Conservation (phyloP, 2,329 filamentous ascomycete genomes). For the Calonectria honghensis region DNA sequence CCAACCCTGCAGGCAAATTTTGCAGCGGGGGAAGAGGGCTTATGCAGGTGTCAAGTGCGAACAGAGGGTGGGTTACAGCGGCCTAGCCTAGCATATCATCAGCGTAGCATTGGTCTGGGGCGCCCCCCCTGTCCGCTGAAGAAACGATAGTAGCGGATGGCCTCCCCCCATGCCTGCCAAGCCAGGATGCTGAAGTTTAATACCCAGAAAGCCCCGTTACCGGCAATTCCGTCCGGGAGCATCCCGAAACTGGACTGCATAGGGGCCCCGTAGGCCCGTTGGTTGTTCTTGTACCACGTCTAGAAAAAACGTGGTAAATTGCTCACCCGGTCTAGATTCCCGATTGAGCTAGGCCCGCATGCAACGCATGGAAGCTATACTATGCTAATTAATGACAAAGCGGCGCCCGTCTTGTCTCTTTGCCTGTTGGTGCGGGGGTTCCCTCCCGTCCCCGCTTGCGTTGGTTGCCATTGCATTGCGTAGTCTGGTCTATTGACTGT, state of each 20-base stretch:
- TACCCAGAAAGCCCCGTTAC: background rate
- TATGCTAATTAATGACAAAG: background rate
- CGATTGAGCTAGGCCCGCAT: background rate
- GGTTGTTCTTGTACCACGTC: background rate
- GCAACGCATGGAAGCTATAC: background rate
- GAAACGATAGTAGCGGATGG: background rate
- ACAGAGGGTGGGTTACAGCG: background rate
- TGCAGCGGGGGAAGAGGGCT: background rate
- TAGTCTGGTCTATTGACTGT: background rate
- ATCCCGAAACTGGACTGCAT: background rate
- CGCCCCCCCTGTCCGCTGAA: background rate
- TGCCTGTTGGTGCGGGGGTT: background rate
- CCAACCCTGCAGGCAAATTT: background rate
- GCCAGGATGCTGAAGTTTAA: background rate
- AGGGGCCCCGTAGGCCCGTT: slow-evolving; percentile 4
- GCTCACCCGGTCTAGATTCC: background rate
- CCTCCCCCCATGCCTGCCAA: background rate
- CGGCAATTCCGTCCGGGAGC: background rate
- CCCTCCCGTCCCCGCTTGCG: background rate
- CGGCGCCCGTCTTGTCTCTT: background rate
- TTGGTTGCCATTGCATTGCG: background rate
- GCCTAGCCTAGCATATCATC: background rate
- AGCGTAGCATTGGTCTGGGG: background rate
- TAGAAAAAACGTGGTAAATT: slow-evolving; percentile 17
- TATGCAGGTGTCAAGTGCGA: background rate